phyloP scores from a whole-genome alignment of 2,329 filamentous ascomycete species.

The Xylogone sp. region DNA sequence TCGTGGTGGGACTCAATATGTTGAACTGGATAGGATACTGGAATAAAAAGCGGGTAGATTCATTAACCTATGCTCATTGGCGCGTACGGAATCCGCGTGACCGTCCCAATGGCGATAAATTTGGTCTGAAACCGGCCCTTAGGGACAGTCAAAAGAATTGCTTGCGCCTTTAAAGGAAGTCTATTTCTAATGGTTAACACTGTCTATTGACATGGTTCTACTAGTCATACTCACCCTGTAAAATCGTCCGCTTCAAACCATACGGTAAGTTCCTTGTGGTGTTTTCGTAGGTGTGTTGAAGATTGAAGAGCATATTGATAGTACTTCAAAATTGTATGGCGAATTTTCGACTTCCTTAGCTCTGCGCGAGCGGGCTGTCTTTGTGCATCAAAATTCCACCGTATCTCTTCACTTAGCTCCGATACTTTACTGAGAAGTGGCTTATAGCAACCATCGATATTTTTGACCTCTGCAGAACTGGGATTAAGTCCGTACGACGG shows the following conservation, averaged over 20 bases:
- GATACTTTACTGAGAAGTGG: not conserved
- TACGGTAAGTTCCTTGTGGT: not conserved
- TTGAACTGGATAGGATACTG: no score
- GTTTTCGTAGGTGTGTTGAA: not conserved
- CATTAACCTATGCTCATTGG: no score
- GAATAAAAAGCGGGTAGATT: no score
- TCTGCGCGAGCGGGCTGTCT: not conserved
- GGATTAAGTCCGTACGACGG: no score
- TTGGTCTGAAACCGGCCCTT: no score
- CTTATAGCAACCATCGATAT: not conserved
- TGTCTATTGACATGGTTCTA: not conserved
- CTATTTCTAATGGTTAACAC: not conserved
- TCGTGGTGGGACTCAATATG: no score
- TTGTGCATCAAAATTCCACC: not conserved
- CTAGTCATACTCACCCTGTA: not conserved
- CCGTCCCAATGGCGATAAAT: no score
- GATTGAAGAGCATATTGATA: not conserved
- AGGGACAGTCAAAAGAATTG: no score
- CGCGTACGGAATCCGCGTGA: no score
- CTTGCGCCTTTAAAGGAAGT: no score
- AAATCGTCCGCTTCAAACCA: not conserved
- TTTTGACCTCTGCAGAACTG: not conserved
- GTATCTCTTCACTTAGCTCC: not conserved
- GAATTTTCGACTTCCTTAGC: not conserved
- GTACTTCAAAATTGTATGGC: not conserved